Evolutionary conservation across 2,329 filamentous ascomycete species (phyloP).

Genomic region (Eutypa lata): DNA sequence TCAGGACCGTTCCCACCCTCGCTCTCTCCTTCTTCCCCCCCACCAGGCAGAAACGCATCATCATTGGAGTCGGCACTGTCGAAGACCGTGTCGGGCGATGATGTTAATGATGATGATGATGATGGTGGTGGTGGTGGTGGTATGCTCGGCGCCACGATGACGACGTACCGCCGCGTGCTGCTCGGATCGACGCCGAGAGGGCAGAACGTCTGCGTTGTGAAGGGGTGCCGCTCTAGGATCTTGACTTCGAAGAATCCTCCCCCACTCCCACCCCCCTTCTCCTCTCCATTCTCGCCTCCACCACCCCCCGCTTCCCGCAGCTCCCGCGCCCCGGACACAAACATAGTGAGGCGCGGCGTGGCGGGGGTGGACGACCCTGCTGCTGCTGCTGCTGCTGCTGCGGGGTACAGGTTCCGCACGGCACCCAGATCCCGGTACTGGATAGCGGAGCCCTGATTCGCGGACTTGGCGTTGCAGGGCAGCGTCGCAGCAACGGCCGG

Average conservation of each 20-base stretch:
- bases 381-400: conserved; percentile 53
- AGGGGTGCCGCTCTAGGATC: conserved; percentile 88
- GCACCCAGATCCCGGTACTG: conserved; percentile 82
- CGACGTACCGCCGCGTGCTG: conserved; percentile 61
- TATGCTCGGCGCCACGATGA: conserved; percentile 82
- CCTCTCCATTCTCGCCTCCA: neutral
- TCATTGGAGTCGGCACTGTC: too few relatives aligned
- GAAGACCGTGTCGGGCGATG: too few relatives aligned
- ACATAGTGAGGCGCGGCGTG: conserved; percentile 77
- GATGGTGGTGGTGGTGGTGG: conserved; percentile 33
- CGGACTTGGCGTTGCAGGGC: conserved; percentile 51
- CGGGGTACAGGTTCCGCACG: conserved; percentile 67
- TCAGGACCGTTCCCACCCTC: too few relatives aligned
- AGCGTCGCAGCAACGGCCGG: conserved; percentile 21
- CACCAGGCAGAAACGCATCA: too few relatives aligned
- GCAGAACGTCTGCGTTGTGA: conserved; percentile 89
- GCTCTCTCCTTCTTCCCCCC: too few relatives aligned
- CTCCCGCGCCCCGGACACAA: conserved; percentile 70
- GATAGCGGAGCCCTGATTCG: conserved; percentile 85
- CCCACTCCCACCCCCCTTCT: conserved; percentile 12
- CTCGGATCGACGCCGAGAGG: conserved; percentile 56
- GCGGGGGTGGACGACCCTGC: too few relatives aligned
- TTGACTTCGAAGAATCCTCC: conserved; percentile 57
- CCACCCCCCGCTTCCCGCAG: conserved; percentile 22
- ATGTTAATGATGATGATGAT: too few relatives aligned